Evolutionary conservation across 495 filamentous ascomycete genomes (phyloP).

Genomic region (Endocarpon pusillum): DNA sequence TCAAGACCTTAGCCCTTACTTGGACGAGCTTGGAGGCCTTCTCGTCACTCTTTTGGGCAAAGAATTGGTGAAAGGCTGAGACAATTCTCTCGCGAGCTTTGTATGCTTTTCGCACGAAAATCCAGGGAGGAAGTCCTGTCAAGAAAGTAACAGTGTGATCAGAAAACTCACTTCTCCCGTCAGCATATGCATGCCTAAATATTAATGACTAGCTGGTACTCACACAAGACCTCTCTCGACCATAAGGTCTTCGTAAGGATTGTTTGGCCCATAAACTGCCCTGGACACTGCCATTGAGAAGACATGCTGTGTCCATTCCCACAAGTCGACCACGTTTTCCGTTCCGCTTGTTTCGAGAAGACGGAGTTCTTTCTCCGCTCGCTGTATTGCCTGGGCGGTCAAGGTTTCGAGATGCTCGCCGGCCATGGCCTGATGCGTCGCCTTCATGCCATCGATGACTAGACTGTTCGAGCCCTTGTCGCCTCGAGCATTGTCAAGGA

Average conservation of each 20-base stretch:
- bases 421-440: background rate
- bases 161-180: background rate
- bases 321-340: background rate
- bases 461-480: background rate
- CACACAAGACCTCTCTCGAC: background rate
- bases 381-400: background rate
- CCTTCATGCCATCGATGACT: background rate
- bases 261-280: background rate
- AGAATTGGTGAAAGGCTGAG: background rate
- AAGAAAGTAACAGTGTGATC: background rate
- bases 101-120: background rate
- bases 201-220: background rate
- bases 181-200: background rate
- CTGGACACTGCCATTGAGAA: background rate
- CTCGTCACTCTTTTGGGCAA: background rate
- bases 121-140: background rate
- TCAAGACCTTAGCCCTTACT: background rate
- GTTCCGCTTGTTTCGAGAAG: background rate
- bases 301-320: background rate
- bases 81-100: background rate
- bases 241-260: background rate
- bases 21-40: background rate
- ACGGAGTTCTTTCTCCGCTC: background rate
- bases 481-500: background rate
- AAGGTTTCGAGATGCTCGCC: background rate